These are phyloP conservation scores for Clonostachys sp. DNA, from an alignment of 2,329 filamentous ascomycete species.

Conservation along the genomic window DNA sequence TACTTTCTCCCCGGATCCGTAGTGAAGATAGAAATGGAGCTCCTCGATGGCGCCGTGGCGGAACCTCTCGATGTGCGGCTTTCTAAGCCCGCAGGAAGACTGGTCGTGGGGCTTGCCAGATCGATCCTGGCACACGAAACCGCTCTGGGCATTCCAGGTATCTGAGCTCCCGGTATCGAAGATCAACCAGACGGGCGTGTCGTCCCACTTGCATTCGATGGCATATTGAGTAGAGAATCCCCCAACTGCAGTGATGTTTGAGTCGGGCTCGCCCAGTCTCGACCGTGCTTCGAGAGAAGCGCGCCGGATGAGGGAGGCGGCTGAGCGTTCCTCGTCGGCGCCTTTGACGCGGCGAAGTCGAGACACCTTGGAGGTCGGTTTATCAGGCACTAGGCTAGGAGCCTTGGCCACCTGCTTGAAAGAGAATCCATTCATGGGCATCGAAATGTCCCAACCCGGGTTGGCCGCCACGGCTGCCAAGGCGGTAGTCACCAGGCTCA, in stretches of 20 bases:
- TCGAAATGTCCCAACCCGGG: constrained; percentile 21
- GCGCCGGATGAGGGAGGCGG: constrained; percentile 19
- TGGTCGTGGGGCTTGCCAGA: constrained; percentile 20
- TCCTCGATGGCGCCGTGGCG: constrained; percentile 27
- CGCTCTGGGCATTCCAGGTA: constrained; percentile 38
- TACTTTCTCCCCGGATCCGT: constrained; percentile 43
- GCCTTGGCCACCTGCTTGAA: constrained; percentile 26
- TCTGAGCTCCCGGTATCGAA: constrained; percentile 48
- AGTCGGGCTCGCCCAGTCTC: constrained; percentile 6
- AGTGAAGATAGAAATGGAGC: constrained; percentile 39
- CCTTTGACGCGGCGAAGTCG: constrained; percentile 22
- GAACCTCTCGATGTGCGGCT: constrained; percentile 30
- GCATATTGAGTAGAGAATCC: constrained; percentile 35
- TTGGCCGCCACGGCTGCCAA: background rate
- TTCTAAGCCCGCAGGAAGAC: constrained; percentile 33
- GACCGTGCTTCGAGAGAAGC: constrained; percentile 7
- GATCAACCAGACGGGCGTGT: constrained; percentile 30
- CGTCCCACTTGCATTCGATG: constrained; percentile 32
- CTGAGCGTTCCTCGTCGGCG: constrained; percentile 13
- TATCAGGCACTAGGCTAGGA: constrained; percentile 16
- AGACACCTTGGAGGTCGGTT: constrained; percentile 20
- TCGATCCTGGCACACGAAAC: constrained; percentile 35
- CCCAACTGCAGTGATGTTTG: constrained; percentile 31
- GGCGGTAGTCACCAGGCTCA: background rate
- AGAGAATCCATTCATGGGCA: constrained; percentile 24